Base-by-base conservation (phyloP, 2,329 filamentous ascomycete genomes). In the Fusarium sp. region DNA sequence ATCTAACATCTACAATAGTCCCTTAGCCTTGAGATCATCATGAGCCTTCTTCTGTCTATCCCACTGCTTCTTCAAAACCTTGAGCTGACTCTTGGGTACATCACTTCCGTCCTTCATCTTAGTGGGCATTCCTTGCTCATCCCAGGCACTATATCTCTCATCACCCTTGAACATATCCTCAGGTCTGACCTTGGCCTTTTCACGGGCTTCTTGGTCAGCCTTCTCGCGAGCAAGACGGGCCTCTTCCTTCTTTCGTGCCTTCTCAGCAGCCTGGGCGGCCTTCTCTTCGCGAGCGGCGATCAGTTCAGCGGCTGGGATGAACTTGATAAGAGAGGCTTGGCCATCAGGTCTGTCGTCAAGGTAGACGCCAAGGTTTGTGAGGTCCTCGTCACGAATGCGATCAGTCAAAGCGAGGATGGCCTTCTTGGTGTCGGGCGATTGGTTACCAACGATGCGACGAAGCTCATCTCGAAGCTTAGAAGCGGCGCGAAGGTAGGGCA, bases 41-140 rank as follows among this genome's bases (percentile, higher is more conserved):
- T 94, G 91, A 62, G 88, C 79, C 86, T 95, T 97, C 85, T 94
- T 96, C 83, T 98, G 95, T 78, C 86, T 90, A 74, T 97, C 92
- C 93, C 93, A 97, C 59, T 94, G 91, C 84, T 98, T 98, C 82
- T 86, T 90, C 73, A 97, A 80, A 83, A 93, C 94, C 86, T 98
- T 98, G 53, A 82, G 77, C 76, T 90, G 88, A 64, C 87, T 92
- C 84, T 97, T 97, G 7, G 92, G 87, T 40, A 98, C 85, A 72
- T 97, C 93, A 65, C 89, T 90, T 0, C 94, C 94, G 32, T 92
- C 90, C 67, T 88, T 90, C 78, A 94, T 88, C 81, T 90, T 92
- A 0, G 87, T 92, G 4, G 95, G 94, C 68, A 97, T 67, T 0
- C 94, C 94, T 61, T 95, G 91, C 8, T 86, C 90, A 77, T 97